phyloP scores from a whole-genome alignment of 441 rosid species.

The Adansonia rubrostipa region DNA sequence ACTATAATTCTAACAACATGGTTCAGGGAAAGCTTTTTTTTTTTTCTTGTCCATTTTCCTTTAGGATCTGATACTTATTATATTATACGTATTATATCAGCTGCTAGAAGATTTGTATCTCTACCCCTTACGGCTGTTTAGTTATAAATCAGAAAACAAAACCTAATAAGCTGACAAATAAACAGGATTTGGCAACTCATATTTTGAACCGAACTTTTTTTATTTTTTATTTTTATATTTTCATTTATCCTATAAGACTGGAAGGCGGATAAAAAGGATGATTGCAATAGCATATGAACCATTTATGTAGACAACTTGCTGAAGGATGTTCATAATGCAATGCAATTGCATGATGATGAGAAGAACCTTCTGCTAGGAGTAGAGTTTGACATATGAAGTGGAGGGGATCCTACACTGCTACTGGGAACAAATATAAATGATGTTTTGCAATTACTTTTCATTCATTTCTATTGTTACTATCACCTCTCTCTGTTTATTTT shows the following conservation, averaged over 20 bases:
- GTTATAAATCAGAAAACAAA: not conserved
- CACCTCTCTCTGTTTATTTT: not conserved
- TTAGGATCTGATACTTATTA: not conserved
- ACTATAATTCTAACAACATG: not conserved
- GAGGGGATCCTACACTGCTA: not conserved
- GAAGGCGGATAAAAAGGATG: conserved; percentile 11
- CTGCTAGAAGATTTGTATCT: conserved; percentile 1
- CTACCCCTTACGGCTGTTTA: not conserved
- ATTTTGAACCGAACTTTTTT: not conserved
- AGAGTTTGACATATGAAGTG: not conserved
- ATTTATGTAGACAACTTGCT: conserved; percentile 15
- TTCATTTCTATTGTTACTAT: not conserved
- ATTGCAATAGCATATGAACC: not conserved
- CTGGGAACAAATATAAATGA: not conserved
- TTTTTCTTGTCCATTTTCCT: not conserved
- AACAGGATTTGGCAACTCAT: not conserved
- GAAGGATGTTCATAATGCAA: not conserved
- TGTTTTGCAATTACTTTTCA: not conserved
- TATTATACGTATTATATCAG: not conserved
- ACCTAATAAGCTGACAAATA: not conserved
- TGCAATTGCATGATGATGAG: not conserved
- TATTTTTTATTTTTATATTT: not conserved
- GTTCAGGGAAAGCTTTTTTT: not conserved
- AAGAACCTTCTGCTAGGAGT: not conserved
- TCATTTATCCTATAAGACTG: not conserved